Evolutionary conservation across 352 stramenopile genomes (phyloP).

Genomic region (Phytophthora lateralis): DNA sequence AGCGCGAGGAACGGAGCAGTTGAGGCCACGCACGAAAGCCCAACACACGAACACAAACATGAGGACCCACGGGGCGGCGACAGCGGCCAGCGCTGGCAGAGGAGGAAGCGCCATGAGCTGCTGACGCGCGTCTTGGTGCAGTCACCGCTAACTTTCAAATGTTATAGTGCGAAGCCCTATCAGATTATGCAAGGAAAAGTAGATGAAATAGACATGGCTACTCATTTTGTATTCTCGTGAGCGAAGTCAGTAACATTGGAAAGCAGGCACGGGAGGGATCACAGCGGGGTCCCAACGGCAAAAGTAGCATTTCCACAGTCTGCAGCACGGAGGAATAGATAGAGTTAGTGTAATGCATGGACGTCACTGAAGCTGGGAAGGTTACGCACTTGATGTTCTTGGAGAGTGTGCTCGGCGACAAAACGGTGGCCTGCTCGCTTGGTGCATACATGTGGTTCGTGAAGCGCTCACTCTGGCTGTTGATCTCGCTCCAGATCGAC

Average conservation of each 20-base stretch:
- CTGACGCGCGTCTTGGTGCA: conserved; percentile 14
- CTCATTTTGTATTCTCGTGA: too few species aligned
- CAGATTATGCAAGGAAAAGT: conserved; percentile 21
- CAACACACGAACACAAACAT: conserved; percentile 30
- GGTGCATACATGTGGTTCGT: conserved; percentile 72
- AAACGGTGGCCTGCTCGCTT: conserved; percentile 41
- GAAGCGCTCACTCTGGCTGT: conserved; percentile 72
- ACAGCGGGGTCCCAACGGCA: conserved; percentile 84
- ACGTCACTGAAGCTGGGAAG: not conserved
- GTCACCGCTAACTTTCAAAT: conserved; percentile 13
- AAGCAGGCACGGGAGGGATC: conserved; percentile 65
- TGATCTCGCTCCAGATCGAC: conserved; percentile 85
- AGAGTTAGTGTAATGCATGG: conserved; percentile 4
- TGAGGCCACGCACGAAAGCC: conserved; percentile 35
- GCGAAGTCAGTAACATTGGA: conserved; percentile 77
- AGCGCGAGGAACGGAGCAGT: conserved; percentile 26
- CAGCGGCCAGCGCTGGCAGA: conserved; percentile 13
- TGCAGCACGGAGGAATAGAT: conserved; percentile 18
- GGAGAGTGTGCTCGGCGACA: conserved; percentile 78
- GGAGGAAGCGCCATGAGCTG: conserved; percentile 30
- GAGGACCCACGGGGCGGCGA: conserved; percentile 23
- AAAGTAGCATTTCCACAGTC: conserved; percentile 88
- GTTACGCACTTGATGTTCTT: conserved; percentile 88
- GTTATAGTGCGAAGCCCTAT: conserved; percentile 8
- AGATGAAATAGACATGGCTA: conserved; percentile 12